These are phyloP conservation scores for Rhamnella rubrinervis DNA, from an alignment of 331 rosid genomes.

Conservation along the genomic window DNA sequence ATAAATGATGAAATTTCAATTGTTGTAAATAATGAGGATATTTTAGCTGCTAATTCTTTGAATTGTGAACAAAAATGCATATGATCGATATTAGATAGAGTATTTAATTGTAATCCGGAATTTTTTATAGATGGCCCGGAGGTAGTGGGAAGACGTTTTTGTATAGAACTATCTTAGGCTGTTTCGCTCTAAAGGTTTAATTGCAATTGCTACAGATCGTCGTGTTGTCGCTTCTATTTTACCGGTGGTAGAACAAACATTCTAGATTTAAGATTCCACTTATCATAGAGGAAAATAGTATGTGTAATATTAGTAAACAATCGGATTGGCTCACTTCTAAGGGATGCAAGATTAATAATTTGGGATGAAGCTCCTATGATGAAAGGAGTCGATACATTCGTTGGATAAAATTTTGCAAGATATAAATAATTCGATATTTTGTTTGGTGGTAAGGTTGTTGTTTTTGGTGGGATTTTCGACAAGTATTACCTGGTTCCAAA, in stretches of 20 bases:
- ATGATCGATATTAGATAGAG: neutral
- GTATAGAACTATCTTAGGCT: neutral
- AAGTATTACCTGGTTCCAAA: slow-evolving; percentile 5
- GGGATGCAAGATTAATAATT: no score
- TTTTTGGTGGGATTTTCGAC: slow-evolving; percentile 9
- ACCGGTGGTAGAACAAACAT: no score
- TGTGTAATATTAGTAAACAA: no score
- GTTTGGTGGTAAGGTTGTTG: neutral
- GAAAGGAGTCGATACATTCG: neutral
- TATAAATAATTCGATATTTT: no score
- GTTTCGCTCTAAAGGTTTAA: no score
- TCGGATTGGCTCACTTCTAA: no score
- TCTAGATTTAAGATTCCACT: no score
- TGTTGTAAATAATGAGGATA: no score
- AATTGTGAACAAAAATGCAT: neutral
- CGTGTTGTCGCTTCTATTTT: no score
- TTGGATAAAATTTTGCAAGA: neutral
- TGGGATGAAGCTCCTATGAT: neutral
- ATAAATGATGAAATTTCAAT: no score
- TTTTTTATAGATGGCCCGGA: slow-evolving; percentile 9
- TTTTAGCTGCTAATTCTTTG: neutral
- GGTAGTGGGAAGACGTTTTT: neutral
- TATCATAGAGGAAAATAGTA: no score
- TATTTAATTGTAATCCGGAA: neutral
- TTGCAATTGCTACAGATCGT: no score